Evolutionary conservation across 2,329 filamentous ascomycete genomes (phyloP), one percentile per base, ranked within the genome.

Genomic region (Elsinoe fawcettii): DNA sequence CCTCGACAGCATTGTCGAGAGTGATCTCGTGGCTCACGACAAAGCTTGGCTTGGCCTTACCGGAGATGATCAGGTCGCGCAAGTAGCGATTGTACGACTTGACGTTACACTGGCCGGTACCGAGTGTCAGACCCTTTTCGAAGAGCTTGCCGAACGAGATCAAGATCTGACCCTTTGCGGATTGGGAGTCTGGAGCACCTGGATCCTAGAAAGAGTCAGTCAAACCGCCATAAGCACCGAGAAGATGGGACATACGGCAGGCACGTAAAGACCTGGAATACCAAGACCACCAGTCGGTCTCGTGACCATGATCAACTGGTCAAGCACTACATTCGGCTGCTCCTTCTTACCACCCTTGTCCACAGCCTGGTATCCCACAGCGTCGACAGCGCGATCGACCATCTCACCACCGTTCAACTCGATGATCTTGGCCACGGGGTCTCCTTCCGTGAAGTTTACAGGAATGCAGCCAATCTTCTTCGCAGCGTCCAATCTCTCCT

Each of bases 81-180:
- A 86, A 69, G 63, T 86, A 84, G 22, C 82, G 74, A 66, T 86
- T 86, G 69, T 86, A 86, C 0, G 78, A 73, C 69, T 86, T 86
- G 62, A 86, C 83, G 60, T 86, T 86, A 70, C 83, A 86, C 65
- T 86, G 82, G 0, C 83, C 82, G 2, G 80, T 82, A 8, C 80
- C 78, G 2, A 86, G 71, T 1, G 76, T 75, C 4, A 86, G 71
- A 1, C 82, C 82, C 75, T 86, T 86, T 63, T 86, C 83, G 63
- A 86, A 86, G 0, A 86, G 71, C 67, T 86, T 86, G 57, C 83
- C 82, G 63, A 86, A 86, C 56, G 78, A 82, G 25, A 86, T 72
- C 60, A 81, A 73, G 56, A 86, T 80, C 74, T 83, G 80, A 0
- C 83, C 83, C 63, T 84, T 82, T n/a, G 76, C 79, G 16, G 77